These are phyloP conservation scores for Sanguinoderma infundibulare DNA, from an alignment of 1,284 basidiomycete species.

Conservation along the genomic window DNA sequence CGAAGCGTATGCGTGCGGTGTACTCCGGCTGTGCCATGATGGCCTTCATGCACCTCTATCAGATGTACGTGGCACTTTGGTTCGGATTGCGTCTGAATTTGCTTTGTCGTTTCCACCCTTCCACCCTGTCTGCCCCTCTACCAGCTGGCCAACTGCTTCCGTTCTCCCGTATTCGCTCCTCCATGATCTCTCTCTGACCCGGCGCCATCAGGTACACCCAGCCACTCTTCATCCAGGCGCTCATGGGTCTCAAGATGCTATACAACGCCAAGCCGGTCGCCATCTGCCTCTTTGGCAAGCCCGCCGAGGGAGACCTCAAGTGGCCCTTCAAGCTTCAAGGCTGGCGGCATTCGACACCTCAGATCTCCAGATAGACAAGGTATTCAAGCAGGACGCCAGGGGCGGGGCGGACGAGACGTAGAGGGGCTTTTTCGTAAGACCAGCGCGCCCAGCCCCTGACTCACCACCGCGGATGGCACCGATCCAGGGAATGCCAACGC, in stretches of 20 bases:
- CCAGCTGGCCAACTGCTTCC: background rate
- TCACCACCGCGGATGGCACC: slow-evolving; percentile 68
- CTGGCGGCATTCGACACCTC: slow-evolving; percentile 58
- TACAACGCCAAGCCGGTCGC: slow-evolving; percentile 86
- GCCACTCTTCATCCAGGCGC: slow-evolving; percentile 88
- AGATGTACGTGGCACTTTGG: slow-evolving; percentile 47
- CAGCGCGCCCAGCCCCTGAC: slow-evolving; percentile 81
- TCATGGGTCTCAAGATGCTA: slow-evolving; percentile 88
- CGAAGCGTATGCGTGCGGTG: slow-evolving; percentile 83
- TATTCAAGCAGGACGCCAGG: slow-evolving; percentile 19
- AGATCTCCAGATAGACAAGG: slow-evolving; percentile 83
- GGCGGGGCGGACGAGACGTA: slow-evolving; percentile 52
- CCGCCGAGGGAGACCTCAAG: slow-evolving; percentile 87
- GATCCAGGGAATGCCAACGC: slow-evolving; percentile 75
- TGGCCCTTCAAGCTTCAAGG: slow-evolving; percentile 94
- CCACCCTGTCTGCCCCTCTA: background rate
- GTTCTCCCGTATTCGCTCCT: background rate
- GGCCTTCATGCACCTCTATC: slow-evolving; percentile 87
- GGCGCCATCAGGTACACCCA: slow-evolving; percentile 69
- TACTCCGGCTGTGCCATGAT: slow-evolving; percentile 89
- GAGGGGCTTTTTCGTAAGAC: slow-evolving; percentile 68
- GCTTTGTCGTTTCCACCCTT: too few species aligned
- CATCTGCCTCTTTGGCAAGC: slow-evolving; percentile 78
- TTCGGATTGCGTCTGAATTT: background rate
- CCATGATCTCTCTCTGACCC: background rate